A percentile compares a stretch with the other conserved stretches of the same genome.
phyloP scores from a whole-genome alignment of 129 eudicot species.

The Daucus carota region DNA sequence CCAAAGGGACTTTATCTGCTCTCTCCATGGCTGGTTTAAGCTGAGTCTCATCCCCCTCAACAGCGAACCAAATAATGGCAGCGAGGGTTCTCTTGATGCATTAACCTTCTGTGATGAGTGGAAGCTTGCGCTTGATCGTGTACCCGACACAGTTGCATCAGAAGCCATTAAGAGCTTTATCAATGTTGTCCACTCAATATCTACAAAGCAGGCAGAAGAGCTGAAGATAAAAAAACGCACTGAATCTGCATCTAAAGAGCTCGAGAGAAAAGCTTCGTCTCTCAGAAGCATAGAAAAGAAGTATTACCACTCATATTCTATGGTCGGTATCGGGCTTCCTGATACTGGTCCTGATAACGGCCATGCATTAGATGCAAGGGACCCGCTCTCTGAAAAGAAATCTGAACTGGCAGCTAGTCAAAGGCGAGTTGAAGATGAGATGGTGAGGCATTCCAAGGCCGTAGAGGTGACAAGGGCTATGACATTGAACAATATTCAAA shows the following conservation, averaged over 20 bases:
- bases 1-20: constrained; percentile 73
- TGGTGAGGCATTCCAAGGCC: constrained; percentile 70
- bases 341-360: constrained; percentile 56
- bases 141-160: constrained; percentile 91
- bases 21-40: constrained; percentile 88
- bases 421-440: constrained; percentile 88
- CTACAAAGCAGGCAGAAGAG: constrained; percentile 67
- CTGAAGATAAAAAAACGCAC: constrained; percentile 66
- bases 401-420: constrained; percentile 71
- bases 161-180: constrained; percentile 93
- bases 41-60: constrained; percentile 62
- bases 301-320: constrained; percentile 76
- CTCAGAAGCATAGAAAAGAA: constrained; percentile 81
- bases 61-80: constrained; percentile 25
- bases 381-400: constrained; percentile 81
- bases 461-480: constrained; percentile 90
- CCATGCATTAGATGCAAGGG: constrained; percentile 65
- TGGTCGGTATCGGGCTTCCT: constrained; percentile 78
- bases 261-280: constrained; percentile 76
- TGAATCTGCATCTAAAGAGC: constrained; percentile 73
- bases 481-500: constrained; percentile 85
- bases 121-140: constrained; percentile 80
- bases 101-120: constrained; percentile 69
- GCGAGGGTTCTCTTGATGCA: constrained; percentile 43
- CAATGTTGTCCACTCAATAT: constrained; percentile 78